Evolutionary conservation across 129 eudicot species (phyloP).

Genomic region (Calendula officinalis): DNA sequence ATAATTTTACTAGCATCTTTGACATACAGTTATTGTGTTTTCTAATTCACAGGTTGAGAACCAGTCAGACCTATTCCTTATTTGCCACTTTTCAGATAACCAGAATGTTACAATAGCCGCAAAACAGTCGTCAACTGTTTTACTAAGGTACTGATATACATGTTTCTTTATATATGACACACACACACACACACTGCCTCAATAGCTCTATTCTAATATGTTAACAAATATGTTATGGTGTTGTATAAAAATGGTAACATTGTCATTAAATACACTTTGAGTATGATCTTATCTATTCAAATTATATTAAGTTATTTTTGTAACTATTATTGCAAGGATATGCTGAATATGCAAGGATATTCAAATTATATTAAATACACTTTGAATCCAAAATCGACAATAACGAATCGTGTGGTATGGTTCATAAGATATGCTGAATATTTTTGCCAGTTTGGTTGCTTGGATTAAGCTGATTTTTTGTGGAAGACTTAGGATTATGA

Average conservation of each 20-base stretch:
- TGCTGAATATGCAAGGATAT: too few species aligned
- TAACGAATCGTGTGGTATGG: too few species aligned
- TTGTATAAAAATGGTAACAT: not conserved
- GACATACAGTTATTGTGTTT: constrained; percentile 12
- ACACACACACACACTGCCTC: too few species aligned
- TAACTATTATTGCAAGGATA: constrained; percentile 40
- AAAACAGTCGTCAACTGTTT: constrained; percentile 53
- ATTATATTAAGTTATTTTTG: not conserved
- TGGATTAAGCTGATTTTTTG: too few species aligned
- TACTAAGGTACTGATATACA: constrained; percentile 64
- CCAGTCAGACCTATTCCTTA: constrained; percentile 61
- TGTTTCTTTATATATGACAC: not conserved
- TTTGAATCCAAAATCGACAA: too few species aligned
- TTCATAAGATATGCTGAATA: too few species aligned
- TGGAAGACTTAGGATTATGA: too few species aligned
- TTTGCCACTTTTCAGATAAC: constrained; percentile 64
- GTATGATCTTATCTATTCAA: not conserved
- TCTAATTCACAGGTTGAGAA: constrained; percentile 74
- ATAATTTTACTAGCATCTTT: constrained; percentile 8
- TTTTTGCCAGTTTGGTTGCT: too few species aligned
- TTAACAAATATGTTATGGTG: constrained; percentile 6
- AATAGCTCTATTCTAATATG: too few species aligned
- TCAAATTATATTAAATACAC: too few species aligned
- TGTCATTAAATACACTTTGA: not conserved
- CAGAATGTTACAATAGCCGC: constrained; percentile 62